Conservation (phyloP, 202 grass and related monocot species). For the Brachypodium distachyon region DNA sequence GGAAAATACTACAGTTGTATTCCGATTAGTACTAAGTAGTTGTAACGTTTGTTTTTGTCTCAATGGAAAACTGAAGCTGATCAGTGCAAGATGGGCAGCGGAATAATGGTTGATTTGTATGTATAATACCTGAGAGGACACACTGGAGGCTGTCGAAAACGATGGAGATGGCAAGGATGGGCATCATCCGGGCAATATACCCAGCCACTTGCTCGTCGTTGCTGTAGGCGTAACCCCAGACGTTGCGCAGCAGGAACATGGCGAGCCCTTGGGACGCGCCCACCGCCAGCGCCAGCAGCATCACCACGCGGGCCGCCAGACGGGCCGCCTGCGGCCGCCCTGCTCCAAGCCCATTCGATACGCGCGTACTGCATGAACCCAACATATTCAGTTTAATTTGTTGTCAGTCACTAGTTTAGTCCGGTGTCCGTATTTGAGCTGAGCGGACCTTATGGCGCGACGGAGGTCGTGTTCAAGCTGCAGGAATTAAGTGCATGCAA, state of each 20-base stretch:
- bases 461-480: conserved; percentile 14
- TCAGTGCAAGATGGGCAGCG: too few species aligned
- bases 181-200: conserved; percentile 33
- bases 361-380: conserved; percentile 24
- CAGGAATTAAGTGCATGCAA: too few species aligned
- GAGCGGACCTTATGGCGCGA: conserved; percentile 23
- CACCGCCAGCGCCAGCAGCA: conserved; percentile 11
- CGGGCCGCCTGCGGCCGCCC: too few species aligned
- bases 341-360: not conserved
- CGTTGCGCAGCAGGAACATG: not conserved
- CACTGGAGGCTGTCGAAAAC: conserved; percentile 39
- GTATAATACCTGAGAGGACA: conserved; percentile 55
- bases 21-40: too few species aligned
- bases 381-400: too few species aligned
- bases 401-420: too few species aligned
- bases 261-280: conserved; percentile 12
- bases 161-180: conserved; percentile 29
- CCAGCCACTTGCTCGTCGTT: conserved; percentile 42
- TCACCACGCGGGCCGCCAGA: conserved; percentile 14
- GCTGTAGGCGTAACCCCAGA: conserved; percentile 43
- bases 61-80: not conserved
- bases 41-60: too few species aligned
- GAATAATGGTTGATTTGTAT: too few species aligned
- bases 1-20: too few species aligned
- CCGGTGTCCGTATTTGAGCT: too few species aligned